Evolutionary conservation across 306 rosid species (phyloP).

Genomic region (Hippophae gyantsensis): DNA sequence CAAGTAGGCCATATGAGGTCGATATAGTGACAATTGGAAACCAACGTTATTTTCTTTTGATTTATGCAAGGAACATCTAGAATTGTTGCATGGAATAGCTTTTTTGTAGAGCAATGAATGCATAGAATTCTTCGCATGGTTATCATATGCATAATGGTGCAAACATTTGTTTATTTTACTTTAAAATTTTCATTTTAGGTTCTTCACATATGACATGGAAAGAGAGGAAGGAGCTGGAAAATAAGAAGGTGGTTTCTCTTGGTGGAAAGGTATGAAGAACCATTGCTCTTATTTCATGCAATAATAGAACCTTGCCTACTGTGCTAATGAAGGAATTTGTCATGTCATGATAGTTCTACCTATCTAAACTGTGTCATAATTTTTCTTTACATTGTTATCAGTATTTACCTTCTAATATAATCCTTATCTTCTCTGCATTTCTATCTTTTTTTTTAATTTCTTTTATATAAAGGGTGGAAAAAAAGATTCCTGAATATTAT

Average conservation of each 20-base stretch:
- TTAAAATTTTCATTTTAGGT: slow-evolving; percentile 27
- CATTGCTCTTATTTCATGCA: slow-evolving; percentile 13
- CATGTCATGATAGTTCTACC: no score
- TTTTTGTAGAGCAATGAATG: not conserved
- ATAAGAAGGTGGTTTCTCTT: slow-evolving; percentile 54
- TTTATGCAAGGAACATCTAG: not conserved
- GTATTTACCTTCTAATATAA: no score
- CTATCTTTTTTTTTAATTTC: no score
- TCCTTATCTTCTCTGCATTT: no score
- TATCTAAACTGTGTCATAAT: no score
- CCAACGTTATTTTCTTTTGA: not conserved
- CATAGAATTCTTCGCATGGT: not conserved
- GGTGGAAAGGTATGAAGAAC: slow-evolving; percentile 66
- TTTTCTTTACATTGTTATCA: no score
- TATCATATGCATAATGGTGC: not conserved
- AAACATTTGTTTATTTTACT: not conserved
- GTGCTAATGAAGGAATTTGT: not conserved
- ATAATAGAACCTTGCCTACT: not conserved
- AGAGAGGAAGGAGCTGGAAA: slow-evolving; percentile 62
- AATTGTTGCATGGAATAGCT: not conserved
- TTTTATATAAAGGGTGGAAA: no score
- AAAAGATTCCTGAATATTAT: slow-evolving; percentile 1
- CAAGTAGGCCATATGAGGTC: not conserved
- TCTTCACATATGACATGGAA: slow-evolving; percentile 75
- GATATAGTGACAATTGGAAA: not conserved